Conservation (phyloP, 192 early-diverging fungal genomes). For the Diversispora eburnea region DNA sequence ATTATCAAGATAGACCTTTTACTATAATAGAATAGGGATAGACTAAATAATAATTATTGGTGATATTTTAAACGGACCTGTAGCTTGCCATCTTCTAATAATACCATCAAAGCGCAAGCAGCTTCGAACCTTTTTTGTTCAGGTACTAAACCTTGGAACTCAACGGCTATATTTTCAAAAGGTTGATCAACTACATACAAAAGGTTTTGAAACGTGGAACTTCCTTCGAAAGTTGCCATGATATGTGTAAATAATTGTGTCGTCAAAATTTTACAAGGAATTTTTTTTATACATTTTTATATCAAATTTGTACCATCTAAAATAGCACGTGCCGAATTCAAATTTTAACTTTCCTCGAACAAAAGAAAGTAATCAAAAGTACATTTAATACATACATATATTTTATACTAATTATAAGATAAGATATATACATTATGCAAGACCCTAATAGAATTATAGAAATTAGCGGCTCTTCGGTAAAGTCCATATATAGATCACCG, state of each 20-base stretch:
- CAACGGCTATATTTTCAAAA: conserved; percentile 22
- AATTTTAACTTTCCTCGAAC: background rate
- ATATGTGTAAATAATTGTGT: too few relatives aligned
- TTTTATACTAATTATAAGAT: too few relatives aligned
- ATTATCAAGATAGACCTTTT: background rate
- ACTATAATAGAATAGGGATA: background rate
- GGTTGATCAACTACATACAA: conserved; percentile 8
- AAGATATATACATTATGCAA: conserved; percentile 20
- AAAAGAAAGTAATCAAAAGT: too few relatives aligned
- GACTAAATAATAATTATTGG: background rate
- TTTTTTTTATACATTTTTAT: background rate
- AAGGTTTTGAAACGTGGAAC: conserved; percentile 14
- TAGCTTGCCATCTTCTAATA: conserved; percentile 13
- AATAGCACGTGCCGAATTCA: background rate
- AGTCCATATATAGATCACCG: background rate
- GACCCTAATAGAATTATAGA: background rate
- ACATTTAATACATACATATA: too few relatives aligned
- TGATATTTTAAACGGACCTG: conserved; percentile 14
- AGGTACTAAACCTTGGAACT: conserved; percentile 14
- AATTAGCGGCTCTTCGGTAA: conserved; percentile 27
- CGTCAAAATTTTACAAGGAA: too few relatives aligned
- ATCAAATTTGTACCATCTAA: background rate
- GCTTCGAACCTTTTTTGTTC: conserved; percentile 27
- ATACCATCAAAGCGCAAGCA: conserved; percentile 22
- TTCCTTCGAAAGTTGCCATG: conserved; percentile 3